Evolutionary conservation across 495 filamentous ascomycete genomes (phyloP).

Genomic region (Penicillium simplicissimum): DNA sequence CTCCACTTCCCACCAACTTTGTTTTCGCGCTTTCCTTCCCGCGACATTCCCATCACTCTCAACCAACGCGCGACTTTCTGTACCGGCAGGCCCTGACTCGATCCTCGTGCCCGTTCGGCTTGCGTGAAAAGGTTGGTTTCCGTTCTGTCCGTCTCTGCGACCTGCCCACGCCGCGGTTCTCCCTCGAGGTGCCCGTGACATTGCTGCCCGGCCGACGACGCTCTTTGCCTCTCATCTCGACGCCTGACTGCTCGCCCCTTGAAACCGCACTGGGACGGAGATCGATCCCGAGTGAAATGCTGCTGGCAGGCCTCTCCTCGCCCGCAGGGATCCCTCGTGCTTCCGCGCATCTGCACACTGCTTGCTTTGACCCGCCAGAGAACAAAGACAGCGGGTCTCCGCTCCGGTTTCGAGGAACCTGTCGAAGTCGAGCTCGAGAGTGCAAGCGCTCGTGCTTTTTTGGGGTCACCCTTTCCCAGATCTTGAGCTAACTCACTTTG

Average conservation of each 20-base stretch:
- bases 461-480: background rate
- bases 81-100: background rate
- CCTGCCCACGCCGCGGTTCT: constrained; percentile 6
- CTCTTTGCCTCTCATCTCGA: background rate
- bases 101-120: background rate
- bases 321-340: constrained; percentile 4
- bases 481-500: constrained; percentile 11
- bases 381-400: constrained; percentile 3
- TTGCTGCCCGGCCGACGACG: constrained; percentile 3
- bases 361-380: background rate
- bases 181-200: constrained; percentile 3
- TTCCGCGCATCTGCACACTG: background rate
- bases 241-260: background rate
- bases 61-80: background rate
- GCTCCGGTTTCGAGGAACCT: background rate
- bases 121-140: constrained; percentile 4
- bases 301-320: background rate
- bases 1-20: background rate
- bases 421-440: background rate
- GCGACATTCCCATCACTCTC: background rate
- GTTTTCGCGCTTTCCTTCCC: background rate
- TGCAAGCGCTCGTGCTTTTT: background rate
- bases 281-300: background rate
- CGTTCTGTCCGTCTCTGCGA: background rate
- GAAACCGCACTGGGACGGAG: background rate